Conservation (phyloP, 2,329 filamentous ascomycete species). For the Pseudogymnoascus pannorum region DNA sequence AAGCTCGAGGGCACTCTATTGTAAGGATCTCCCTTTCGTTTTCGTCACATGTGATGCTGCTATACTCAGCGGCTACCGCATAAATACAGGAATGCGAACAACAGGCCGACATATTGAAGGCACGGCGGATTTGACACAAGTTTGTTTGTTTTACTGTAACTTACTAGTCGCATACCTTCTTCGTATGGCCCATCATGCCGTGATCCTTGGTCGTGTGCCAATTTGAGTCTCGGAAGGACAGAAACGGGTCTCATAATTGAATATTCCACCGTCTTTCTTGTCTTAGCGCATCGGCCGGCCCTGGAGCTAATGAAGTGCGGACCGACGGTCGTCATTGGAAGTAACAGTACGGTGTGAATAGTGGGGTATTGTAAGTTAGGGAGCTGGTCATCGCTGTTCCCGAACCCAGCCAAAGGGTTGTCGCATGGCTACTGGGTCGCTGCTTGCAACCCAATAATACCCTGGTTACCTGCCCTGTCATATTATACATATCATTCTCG, state of each 20-base stretch:
- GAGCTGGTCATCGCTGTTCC: slow-evolving; percentile 4
- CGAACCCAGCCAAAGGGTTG: slow-evolving; percentile 5
- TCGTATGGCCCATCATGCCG: neutral
- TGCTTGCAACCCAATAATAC: slow-evolving; percentile 2
- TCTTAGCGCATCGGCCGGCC: neutral
- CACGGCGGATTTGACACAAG: neutral
- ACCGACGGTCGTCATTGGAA: neutral
- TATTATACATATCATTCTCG: slow-evolving; percentile 4
- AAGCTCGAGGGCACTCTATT: neutral
- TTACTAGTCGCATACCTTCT: neutral
- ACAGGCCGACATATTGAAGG: neutral
- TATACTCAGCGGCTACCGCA: neutral
- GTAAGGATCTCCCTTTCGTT: neutral
- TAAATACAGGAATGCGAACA: neutral
- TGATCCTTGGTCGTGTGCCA: neutral
- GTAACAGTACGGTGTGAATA: neutral
- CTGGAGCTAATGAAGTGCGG: slow-evolving; percentile 3
- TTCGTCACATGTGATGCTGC: neutral
- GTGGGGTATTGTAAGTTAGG: neutral
- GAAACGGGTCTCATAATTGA: neutral
- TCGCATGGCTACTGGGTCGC: slow-evolving; percentile 1
- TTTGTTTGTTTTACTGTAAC: slow-evolving; percentile 4
- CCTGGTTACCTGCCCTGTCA: neutral
- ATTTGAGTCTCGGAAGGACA: neutral
- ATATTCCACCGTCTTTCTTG: neutral